Evolutionary conservation across 2,329 filamentous ascomycete genomes (phyloP), one percentile per base, ranked within the genome.

Genomic region (Ascochyta pisi): DNA sequence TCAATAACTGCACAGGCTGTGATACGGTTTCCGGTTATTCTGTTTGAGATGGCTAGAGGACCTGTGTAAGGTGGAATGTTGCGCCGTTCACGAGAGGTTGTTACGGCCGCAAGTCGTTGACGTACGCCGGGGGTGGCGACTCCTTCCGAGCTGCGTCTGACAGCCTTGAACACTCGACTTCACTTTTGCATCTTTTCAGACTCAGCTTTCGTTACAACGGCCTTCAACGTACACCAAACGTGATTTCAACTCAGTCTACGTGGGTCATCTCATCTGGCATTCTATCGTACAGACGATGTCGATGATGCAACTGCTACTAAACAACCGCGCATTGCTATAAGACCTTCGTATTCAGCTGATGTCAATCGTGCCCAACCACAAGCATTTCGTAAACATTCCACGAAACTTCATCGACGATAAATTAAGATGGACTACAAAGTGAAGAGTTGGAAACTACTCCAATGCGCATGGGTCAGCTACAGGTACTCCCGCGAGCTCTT

Each of bases 21-120:
- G 42, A 51, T 43, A 13, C 12, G 13, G 12, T 42, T 22, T n/a
- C 19, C 29, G 23, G 12, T 35, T n/a, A 13, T 35, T 27, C 26
- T 22, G 8, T 7, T 47, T 19, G 33, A 22, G 15, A 0, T 15
- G 12, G 2, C 16, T 27, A 35, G 15, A 23, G 16, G 37, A 15
- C 29, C 26, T 51, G 31, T 45, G 35, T 27, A 23, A 26, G 16
- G 35, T 40, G 23, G 42, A 34, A 34, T 19, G 33, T 51, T 48
- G 37, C 29, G 24, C 37, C 47, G 47, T 33, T 45, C 16, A 22
- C 19, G 13, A 23, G 38, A 51, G n/a, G 33, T 47, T 47, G 37
- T 39, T 51, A 56, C 47, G 48, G 53, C 53, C 47, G 53, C 23
- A 56, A 56, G 34, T 47, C 43, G 23, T 51, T 56, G 53, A 56